Conservation (phyloP, 257 asterid genomes). For the Penstemon barbatus region DNA sequence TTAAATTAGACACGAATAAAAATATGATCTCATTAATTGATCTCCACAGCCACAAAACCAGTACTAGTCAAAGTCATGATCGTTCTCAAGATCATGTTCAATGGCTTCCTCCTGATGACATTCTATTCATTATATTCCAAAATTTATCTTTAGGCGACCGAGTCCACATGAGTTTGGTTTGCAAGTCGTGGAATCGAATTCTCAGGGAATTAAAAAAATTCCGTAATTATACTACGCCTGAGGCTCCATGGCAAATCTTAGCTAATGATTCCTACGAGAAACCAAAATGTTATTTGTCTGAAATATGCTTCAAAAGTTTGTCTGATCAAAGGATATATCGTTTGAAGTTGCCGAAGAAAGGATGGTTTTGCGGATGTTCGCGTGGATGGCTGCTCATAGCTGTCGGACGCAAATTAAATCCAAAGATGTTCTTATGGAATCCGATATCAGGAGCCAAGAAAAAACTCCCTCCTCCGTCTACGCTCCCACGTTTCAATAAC, state of each 20-base stretch:
- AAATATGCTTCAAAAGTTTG: constrained; percentile 5
- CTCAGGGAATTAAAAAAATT: not conserved
- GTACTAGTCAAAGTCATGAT: no score
- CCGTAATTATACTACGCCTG: constrained; percentile 10
- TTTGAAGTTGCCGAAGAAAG: not conserved
- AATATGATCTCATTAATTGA: no score
- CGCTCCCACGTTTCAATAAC: not conserved
- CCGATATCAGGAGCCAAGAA: not conserved
- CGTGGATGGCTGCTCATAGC: constrained; percentile 16
- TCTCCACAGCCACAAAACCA: no score
- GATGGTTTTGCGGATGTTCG: constrained; percentile 24
- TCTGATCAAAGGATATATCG: constrained; percentile 10
- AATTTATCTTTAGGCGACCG: constrained; percentile 10
- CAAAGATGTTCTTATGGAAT: constrained; percentile 8
- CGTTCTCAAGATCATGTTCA: no score
- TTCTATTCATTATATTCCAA: not conserved
- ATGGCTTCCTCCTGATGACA: no score
- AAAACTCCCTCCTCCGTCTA: constrained; percentile 1
- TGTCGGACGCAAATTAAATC: not conserved
- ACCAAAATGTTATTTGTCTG: not conserved
- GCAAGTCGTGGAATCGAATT: constrained; percentile 20
- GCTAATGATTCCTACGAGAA: not conserved
- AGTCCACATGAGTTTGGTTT: constrained; percentile 17
- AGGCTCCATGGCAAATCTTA: constrained; percentile 26
- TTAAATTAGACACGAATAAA: no score